Evolutionary conservation across 1,284 basidiomycete genomes (phyloP), one percentile per base, ranked within the genome.

Genomic region (Coniferiporia weirii): DNA sequence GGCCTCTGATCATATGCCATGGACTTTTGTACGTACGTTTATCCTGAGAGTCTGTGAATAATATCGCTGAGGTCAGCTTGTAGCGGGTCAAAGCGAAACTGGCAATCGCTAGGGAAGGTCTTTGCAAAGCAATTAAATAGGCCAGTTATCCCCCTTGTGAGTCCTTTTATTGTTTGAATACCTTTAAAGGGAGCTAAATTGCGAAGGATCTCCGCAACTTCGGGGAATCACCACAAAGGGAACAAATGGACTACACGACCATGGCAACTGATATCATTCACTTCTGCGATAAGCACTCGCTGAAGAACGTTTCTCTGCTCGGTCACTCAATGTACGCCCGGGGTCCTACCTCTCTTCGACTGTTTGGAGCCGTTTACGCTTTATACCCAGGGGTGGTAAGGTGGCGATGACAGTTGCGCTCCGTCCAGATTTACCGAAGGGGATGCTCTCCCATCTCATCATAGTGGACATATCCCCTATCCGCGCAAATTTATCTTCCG

Each of bases 21-120:
- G 86, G 85, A 0, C 73, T 88, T 47, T 83, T 87, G 85, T 85
- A 63, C 62, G 84, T 74, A 7, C 8, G 49, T 4, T 7, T 9
- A 47, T 9, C 47, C 19, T 15, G 20, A 46, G 8, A 49, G 36
- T 12, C 47, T 8, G 9, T 15, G n/a, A 35, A 20, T 53, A 36
- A 22, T 40, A 13, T 9, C n/a, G 9, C 54, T 56, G 15, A 44
- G 43, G 57, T 43, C 17, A 27, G 47, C 20, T 32, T 40, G 9
- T 59, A 90, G 88, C 64, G 91, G 91, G 0, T 89, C 84, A 56
- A 91, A 91, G 68, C 79, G 91, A 56, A 93, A 93, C 67, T 93
- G 89, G 85, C 76, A 80, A 4, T 85, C 86, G 0, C 71, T 93
- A 15, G 80, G 84, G 1, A 87, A 86, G 63, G 79, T 81, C 1